Conservation (phyloP, 2,329 filamentous ascomycete genomes). For the Microdochium paspali region DNA sequence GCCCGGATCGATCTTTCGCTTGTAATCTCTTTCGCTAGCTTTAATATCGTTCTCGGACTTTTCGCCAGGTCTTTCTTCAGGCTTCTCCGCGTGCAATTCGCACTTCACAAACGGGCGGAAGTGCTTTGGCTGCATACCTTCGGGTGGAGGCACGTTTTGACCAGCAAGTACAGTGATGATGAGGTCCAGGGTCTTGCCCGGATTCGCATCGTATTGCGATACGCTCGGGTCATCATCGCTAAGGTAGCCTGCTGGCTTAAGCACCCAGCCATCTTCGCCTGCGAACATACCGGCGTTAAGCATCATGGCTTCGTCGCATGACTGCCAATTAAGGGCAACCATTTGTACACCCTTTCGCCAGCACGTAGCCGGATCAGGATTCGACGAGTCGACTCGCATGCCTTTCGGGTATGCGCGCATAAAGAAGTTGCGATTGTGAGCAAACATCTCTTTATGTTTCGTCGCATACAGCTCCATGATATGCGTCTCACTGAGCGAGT, state of each 20-base stretch:
- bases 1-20: conserved; percentile 44
- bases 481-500: conserved; percentile 77
- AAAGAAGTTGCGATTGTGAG: conserved; percentile 78
- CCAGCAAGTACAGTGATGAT: conserved; percentile 66
- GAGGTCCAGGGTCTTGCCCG: conserved; percentile 51
- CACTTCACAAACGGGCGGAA: conserved; percentile 70
- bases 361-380: conserved; percentile 83
- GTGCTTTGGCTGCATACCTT: conserved; percentile 35
- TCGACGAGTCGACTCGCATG: conserved; percentile 75
- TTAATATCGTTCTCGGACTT: conserved; percentile 30
- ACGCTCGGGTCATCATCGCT: conserved; percentile 27
- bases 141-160: conserved; percentile 59
- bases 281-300: conserved; percentile 98
- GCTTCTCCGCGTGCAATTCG: conserved; percentile 70
- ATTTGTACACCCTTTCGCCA: conserved; percentile 96
- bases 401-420: conserved; percentile 88
- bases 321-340: conserved; percentile 97
- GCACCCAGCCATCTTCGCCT: conserved; percentile 70
- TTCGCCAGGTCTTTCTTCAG: conserved; percentile 23
- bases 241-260: conserved; percentile 73
- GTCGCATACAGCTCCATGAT: conserved; percentile 53
- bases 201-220: conserved; percentile 34
- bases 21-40: conserved; percentile 48
- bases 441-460: conserved; percentile 65
- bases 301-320: conserved; percentile 87